Evolutionary conservation across 345 rosid species (phyloP).

Genomic region (Hirschfeldia incana): DNA sequence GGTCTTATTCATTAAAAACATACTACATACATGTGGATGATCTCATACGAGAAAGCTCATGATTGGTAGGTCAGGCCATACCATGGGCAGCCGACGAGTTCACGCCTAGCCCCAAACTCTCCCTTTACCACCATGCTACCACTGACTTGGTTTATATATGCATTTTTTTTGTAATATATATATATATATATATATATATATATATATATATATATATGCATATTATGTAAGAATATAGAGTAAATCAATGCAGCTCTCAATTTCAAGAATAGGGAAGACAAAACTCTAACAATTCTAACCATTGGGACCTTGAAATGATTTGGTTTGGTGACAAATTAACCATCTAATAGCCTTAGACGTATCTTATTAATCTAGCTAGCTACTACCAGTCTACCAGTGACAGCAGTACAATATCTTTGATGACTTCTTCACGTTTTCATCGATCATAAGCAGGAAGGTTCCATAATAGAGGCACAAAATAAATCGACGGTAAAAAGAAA

Average conservation of each 20-base stretch:
- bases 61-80: too few relatives aligned
- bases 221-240: neutral
- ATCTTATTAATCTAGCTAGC: neutral
- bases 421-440: neutral
- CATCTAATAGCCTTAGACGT: neutral
- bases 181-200: too few relatives aligned
- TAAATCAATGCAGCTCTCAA: neutral
- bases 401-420: neutral
- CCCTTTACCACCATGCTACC: too few relatives aligned
- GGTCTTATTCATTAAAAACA: neutral
- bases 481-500: neutral
- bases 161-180: too few relatives aligned
- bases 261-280: neutral
- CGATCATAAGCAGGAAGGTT: neutral
- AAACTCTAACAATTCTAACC: neutral
- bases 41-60: neutral
- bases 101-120: too few relatives aligned
- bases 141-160: too few relatives aligned
- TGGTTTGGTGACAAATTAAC: neutral
- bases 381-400: neutral
- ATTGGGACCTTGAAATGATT: neutral
- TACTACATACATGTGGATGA: neutral
- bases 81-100: too few relatives aligned
- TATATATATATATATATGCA: too few relatives aligned
- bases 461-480: neutral